phyloP scores from a whole-genome alignment of 352 stramenopile genomes.

The Phytopythium cucurbitacearum region DNA sequence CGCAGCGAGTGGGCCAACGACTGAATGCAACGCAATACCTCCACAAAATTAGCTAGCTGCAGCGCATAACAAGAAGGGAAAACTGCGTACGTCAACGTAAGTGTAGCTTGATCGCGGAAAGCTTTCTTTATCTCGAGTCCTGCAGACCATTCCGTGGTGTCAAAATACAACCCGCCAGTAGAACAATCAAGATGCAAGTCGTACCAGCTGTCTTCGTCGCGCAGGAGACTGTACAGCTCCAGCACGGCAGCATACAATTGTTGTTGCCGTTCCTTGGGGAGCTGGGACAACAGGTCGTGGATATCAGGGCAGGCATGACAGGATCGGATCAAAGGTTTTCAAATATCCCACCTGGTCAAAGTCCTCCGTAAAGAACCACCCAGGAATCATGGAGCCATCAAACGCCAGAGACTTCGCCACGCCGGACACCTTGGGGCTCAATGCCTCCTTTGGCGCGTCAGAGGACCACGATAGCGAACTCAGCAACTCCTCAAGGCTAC shows the following conservation, averaged over 20 bases:
- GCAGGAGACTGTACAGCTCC: slow-evolving; percentile 58
- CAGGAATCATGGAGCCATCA: slow-evolving; percentile 28
- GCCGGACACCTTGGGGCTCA: slow-evolving; percentile 31
- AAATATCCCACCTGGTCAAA: slow-evolving; percentile 35
- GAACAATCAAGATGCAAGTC: not conserved
- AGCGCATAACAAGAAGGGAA: not conserved
- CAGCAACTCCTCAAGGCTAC: slow-evolving; percentile 36
- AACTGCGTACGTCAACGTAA: slow-evolving; percentile 37
- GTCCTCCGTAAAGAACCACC: slow-evolving; percentile 65
- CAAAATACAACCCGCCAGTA: not conserved
- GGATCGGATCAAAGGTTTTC: not conserved
- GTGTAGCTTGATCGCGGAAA: slow-evolving; percentile 79
- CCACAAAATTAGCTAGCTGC: not conserved
- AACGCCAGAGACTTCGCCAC: slow-evolving; percentile 58
- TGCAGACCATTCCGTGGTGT: slow-evolving; percentile 9
- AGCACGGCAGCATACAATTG: slow-evolving; percentile 39
- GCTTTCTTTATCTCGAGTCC: slow-evolving; percentile 75
- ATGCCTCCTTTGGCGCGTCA: slow-evolving; percentile 23
- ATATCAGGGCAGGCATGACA: too few relatives aligned
- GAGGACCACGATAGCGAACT: slow-evolving; percentile 31
- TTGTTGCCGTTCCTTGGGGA: slow-evolving; percentile 38
- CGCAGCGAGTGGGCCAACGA: slow-evolving; percentile 29
- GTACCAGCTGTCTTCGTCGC: slow-evolving; percentile 71
- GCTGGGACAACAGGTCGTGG: slow-evolving; percentile 14
- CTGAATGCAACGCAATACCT: slow-evolving; percentile 11